Evolutionary conservation across 768 basidiomycete species (phyloP), one percentile per base, ranked within the genome.

Genomic region (Punctularia strigosozonata): DNA sequence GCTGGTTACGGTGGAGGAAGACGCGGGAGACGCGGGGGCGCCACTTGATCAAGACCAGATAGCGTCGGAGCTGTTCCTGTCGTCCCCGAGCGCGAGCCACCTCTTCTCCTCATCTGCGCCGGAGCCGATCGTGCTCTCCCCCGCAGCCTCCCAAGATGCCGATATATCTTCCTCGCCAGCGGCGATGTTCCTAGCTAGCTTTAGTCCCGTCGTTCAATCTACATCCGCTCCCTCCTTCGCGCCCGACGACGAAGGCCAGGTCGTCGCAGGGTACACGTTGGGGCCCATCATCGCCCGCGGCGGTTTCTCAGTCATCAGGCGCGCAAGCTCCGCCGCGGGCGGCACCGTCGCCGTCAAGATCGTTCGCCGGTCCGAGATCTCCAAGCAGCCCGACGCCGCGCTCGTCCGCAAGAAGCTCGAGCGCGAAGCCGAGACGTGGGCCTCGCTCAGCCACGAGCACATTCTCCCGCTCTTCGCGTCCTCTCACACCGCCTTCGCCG

Each of bases 281-380:
- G 90, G 86, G 13, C 66, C 68, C 22, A 64, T 82, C 46, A 71
- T 94, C 10, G 90, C 84, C 19, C 66, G 73, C 43, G 90, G 91
- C 6, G 82, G 77, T 5, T 87, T 88, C 55, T 87, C 87, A 12
- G 76, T 75, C 42, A 84, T 94, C 42, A 63, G 83, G 38, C 71
- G 73, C 5, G 90, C 80, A 2, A 73, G 59, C 3, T 69, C 73
- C 6, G 66, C 75, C 5, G 57, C 69, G 3, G 77, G 81, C 2
- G 84, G 77, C 23, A 68, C 69, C 33, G 62, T 75, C 33, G 90
- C 90, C 6, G 79, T 91, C 58, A 92, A 92, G 57, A 84, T 91
- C 47, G 72, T 92, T 28, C 69, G 72, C 17, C 68, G 69, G 34
- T 61, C 72, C 14, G 75, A 80, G 39, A 47, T 77, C 24, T 60